Base-by-base conservation (phyloP, 331 rosid species). In the Malus hybrid region DNA sequence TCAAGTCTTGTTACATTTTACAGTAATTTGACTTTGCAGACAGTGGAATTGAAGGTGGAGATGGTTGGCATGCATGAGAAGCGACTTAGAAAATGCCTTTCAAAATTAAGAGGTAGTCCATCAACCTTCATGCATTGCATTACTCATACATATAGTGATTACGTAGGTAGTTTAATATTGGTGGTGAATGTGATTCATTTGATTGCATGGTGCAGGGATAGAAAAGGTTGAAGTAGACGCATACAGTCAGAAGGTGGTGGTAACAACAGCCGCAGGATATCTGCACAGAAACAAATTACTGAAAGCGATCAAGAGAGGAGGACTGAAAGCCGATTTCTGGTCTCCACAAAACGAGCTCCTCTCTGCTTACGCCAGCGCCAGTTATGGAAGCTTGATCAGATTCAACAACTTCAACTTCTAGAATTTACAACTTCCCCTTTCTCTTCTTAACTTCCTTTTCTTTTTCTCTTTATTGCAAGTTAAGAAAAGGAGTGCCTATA, bases 261-360 rank as follows among this genome's bases (percentile, higher is more conserved):
- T 93, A 14, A 87, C 87, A 15, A 16, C 9, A 54, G 20, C 20
- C 19, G 22, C 20, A 10, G 96, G 97, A 71, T 85, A 88, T 73
- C 82, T 88, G 72, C 93, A 93, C 80, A 81, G 86, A 84, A 91
- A 91, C 92, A 93, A 89, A 60, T 77, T 93, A 68, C 85, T 93
- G 22, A 93, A 93, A 81, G 97, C 97, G 63, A 69, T 89, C 28
- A 91, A 93, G 15, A 89, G 96, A 82, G 88, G 88, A 5, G 97
- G 98, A 16, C 78, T 93, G 36, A 91, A 83, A 76, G 98, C 97
- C 70, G 93, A 93, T n/a, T 93, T 93, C 77, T 93, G 98, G 98
- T 91, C 97, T 50, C 70, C 92, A 29, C 96, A 89, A 42, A 85
- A 89, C 65, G 98, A 93, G 61, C 88, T 91, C 27, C 98, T 93